Evolutionary conservation across 139 green algal genomes (phyloP), one percentile per base, ranked within the genome.

Genomic region (Marvania coccoides): DNA sequence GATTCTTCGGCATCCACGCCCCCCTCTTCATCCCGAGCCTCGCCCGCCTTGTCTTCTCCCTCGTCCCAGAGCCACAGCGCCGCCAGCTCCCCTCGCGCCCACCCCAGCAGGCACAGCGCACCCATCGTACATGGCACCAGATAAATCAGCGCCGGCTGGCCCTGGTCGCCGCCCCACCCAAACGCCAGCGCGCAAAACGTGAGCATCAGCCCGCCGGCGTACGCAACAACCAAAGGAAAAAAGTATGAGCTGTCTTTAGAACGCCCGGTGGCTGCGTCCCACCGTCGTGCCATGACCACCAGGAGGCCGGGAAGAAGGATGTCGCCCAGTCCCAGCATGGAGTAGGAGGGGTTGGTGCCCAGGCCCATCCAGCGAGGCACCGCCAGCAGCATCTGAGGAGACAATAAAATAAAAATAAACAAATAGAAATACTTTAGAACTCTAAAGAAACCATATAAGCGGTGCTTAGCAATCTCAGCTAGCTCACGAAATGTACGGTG

Each of bases 91-190:
- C 79, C 77, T 1, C 86, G 61, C 24, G 12, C 38, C 46, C 37
- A 56, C 19, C 63, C 76, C 34, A 87, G 55, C 9, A 69, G 26
- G 58, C 77, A n/a, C 23, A 87, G 57, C 1, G 67, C 68, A 2
- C 81, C 85, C 4, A 98, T 70, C 23, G 84, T 96, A 67, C 81
- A 90, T 1, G 93, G 93, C 14, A 96, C 86, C 12, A 98, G 58
- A 56, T 98, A 98, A 35, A 97, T 75, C 65, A 98, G 83, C 24
- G 92, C 91, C 2, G 92, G 92, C 73, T 98, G 92, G 0, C 92
- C 91, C 53, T 72, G 35, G 28, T 71, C 47, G 6, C 80, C 80
- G 23, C 75, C 75, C 36, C 75, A 61, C 62, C 71, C 76, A 29
- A 82, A 54, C 35, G 75, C 65, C 6, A 96, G 75, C 33, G 89